Evolutionary conservation across 805 yeast genomes (phyloP), one percentile per base, ranked within the genome.

Genomic region (Yamadazyma endophytica): DNA sequence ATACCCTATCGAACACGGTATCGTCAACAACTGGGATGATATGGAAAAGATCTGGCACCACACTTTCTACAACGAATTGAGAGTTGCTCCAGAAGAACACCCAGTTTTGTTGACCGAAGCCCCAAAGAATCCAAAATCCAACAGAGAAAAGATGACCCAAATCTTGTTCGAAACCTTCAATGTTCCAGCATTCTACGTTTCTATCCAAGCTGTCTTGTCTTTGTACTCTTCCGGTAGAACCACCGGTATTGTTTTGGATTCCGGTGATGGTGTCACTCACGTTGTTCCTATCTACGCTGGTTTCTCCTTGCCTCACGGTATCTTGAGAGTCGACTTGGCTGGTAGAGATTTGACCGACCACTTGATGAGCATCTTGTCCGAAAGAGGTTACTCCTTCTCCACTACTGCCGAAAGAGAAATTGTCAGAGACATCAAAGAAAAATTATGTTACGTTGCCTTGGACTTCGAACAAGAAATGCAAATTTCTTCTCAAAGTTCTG

Each of bases 21-120:
- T 92, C 55, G 97, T 92, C 49, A 90, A 96, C 73, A 88, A 92
- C 88, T 92, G 98, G 98, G 97, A 90, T 68, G 98, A 92, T 66
- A 92, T 92, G 98, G 98, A 92, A 77, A 90, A 90, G 76, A 92
- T 92, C 79, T 92, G 98, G 98, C 97, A 92, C 73, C 98, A 92
- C 80, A 92, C 97, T 56, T 92, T 92, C 81, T 90, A 89, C 90
- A 92, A 92, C 75, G 98, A 92, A 76, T 83, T 92, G 73, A 87
- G 97, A 77, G 97, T 92, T 67, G 97, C 97, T 40, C 97, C 97
- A 71, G 98, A 92, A 74, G 98, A 92, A 75, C 98, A 92, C 79
- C 97, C 97, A 67, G 96, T 90, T 56, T 75, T 92, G 68, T 82
- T 92, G 73, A 92, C 98, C 50, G 98, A 92, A 80, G 98, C 98